Evolutionary conservation across 768 basidiomycete species (phyloP).

Genomic region (Hygrocybe punicea): DNA sequence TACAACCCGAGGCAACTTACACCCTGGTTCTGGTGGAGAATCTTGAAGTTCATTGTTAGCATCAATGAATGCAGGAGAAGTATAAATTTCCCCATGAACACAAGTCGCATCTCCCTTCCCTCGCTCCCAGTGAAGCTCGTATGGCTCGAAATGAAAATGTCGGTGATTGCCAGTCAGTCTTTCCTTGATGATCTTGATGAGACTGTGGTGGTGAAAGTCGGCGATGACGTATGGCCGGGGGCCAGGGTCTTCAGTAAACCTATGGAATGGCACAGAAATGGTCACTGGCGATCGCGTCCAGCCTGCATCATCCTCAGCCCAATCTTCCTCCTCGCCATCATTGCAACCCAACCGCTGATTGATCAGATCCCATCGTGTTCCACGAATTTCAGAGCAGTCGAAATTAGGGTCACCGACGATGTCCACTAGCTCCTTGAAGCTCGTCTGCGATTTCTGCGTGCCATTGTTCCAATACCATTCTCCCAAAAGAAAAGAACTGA

Average conservation of each 20-base stretch:
- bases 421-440: conserved; percentile 12
- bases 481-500: conserved; percentile 11
- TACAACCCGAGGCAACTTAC: conserved; percentile 12
- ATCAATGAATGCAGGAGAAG: conserved; percentile 14
- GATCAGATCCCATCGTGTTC: conserved; percentile 9
- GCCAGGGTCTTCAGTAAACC: neutral
- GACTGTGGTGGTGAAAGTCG: conserved; percentile 11
- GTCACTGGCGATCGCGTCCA: conserved; percentile 10
- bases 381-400: conserved; percentile 5
- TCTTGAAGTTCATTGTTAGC: conserved; percentile 10
- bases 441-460: conserved; percentile 17
- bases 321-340: conserved; percentile 4
- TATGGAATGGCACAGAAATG: conserved; percentile 9
- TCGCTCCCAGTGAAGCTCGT: conserved; percentile 5
- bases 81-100: conserved; percentile 14
- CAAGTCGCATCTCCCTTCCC: neutral
- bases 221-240: conserved; percentile 1
- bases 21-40: conserved; percentile 6
- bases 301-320: conserved; percentile 16
- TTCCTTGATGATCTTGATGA: conserved; percentile 15
- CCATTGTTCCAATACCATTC: conserved; percentile 22
- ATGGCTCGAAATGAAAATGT: conserved; percentile 13
- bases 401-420: conserved; percentile 11
- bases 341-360: conserved; percentile 3
- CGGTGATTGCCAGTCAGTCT: conserved; percentile 3